Conservation (phyloP, 2,329 filamentous ascomycete species). For the Amylocarpus encephaloides region DNA sequence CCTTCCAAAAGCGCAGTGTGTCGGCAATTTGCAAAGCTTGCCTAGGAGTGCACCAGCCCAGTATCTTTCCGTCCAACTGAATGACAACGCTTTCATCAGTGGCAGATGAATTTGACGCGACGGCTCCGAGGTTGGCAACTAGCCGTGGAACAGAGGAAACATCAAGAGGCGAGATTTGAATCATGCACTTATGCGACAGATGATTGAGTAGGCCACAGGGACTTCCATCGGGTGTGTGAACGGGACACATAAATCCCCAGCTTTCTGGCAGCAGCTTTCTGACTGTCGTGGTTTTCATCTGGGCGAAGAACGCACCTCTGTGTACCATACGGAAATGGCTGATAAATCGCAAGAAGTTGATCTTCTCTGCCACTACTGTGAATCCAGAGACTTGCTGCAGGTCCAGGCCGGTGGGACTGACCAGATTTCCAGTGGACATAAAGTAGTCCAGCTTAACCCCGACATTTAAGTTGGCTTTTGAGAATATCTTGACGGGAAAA, state of each 20-base stretch:
- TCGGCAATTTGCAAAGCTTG: slow-evolving; percentile 78
- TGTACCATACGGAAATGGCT: slow-evolving; percentile 99
- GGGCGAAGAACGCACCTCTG: slow-evolving; percentile 96
- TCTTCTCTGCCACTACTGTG: slow-evolving; percentile 95
- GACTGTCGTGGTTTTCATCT: slow-evolving; percentile 94
- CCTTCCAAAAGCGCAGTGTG: slow-evolving; percentile 91
- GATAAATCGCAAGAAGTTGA: slow-evolving; percentile 98
- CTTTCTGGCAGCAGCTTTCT: slow-evolving; percentile 92
- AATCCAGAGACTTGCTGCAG: slow-evolving; percentile 92
- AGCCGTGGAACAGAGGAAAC: slow-evolving; percentile 68
- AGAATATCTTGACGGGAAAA: slow-evolving; percentile 71
- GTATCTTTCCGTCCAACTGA: slow-evolving; percentile 80
- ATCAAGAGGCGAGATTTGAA: slow-evolving; percentile 71
- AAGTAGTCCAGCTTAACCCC: slow-evolving; percentile 90
- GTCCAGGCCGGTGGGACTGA: slow-evolving; percentile 87
- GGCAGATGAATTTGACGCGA: slow-evolving; percentile 67
- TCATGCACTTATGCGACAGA: slow-evolving; percentile 87
- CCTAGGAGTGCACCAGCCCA: slow-evolving; percentile 84
- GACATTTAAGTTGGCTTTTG: slow-evolving; percentile 79
- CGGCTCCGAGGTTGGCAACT: slow-evolving; percentile 73
- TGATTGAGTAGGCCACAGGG: slow-evolving; percentile 95
- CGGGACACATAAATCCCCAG: slow-evolving; percentile 96
- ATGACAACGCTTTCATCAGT: slow-evolving; percentile 80
- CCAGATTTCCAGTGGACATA: slow-evolving; percentile 87
- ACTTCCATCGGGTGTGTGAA: slow-evolving; percentile 93